phyloP scores from a whole-genome alignment of 495 filamentous ascomycete species.

The Podospora conica region DNA sequence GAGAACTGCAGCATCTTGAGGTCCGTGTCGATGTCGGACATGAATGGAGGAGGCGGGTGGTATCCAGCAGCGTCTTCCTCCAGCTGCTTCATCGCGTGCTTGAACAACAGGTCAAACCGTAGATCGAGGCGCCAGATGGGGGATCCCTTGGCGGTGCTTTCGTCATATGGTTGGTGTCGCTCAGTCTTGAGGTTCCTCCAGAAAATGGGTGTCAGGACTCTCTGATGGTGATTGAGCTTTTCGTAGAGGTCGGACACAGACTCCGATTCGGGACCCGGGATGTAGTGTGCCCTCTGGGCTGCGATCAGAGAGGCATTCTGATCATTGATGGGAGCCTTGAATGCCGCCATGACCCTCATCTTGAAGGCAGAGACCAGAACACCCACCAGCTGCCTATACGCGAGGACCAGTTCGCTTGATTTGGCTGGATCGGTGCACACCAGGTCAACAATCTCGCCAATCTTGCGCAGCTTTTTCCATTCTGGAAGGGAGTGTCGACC shows the following conservation, averaged over 20 bases:
- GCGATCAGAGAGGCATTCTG: constrained; percentile 8
- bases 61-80: neutral
- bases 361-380: constrained; percentile 15
- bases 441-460: neutral
- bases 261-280: constrained; percentile 8
- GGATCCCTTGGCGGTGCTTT: neutral
- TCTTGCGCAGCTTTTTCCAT: constrained; percentile 16
- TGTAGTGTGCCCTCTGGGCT: constrained; percentile 28
- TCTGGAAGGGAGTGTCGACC: neutral
- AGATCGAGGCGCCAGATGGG: neutral
- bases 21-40: neutral
- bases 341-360: constrained; percentile 7
- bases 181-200: constrained; percentile 20
- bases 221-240: constrained; percentile 22
- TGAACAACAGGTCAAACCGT: neutral
- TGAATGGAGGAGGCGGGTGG: neutral
- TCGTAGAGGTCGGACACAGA: constrained; percentile 15
- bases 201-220: constrained; percentile 28
- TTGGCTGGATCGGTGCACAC: neutral
- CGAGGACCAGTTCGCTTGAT: neutral
- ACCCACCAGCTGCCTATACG: constrained; percentile 12
- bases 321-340: neutral
- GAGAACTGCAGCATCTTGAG: neutral
- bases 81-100: neutral
- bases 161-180: too few species aligned